phyloP scores from a whole-genome alignment of 805 yeast species.

The Zygotorulaspora chibaensis region DNA sequence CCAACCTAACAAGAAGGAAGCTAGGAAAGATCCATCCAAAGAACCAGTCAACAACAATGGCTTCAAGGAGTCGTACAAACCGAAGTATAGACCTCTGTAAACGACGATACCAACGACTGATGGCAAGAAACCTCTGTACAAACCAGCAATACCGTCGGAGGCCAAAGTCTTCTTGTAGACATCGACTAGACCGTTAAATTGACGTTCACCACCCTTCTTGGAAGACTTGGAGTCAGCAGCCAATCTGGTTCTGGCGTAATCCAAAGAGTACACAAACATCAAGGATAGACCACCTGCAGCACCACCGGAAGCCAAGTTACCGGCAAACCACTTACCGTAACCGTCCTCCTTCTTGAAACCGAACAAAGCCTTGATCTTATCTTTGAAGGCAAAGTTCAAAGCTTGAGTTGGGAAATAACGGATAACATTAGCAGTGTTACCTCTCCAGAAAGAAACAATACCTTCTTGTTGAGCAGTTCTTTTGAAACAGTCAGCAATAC shows the following conservation, averaged over 20 bases:
- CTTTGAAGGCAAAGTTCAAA: conserved; percentile 97
- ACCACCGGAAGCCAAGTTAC: conserved; percentile 99
- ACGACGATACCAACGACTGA: conserved; percentile 96
- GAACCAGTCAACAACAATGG: conserved; percentile 93
- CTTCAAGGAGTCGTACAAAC: conserved; percentile 94
- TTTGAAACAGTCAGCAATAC: conserved; percentile 90
- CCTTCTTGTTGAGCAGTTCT: conserved; percentile 96
- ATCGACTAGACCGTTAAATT: conserved; percentile 95
- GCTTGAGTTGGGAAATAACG: conserved; percentile 99
- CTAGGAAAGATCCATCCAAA: conserved; percentile 89
- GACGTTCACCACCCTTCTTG: conserved; percentile 84
- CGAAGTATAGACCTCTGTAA: conserved; percentile 99
- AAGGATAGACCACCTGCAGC: conserved; percentile 95
- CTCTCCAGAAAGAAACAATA: conserved; percentile 94
- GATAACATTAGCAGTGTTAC: conserved; percentile 98
- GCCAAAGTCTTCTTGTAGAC: conserved; percentile 95
- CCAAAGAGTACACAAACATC: conserved; percentile 92
- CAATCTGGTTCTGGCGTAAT: conserved; percentile 97
- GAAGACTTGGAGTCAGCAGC: conserved; percentile 96
- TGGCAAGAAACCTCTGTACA: conserved; percentile 99
- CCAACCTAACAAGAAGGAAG: conserved; percentile 97
- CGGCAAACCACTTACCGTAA: conserved; percentile 91
- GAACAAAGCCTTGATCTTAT: conserved; percentile 89
- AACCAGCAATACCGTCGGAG: conserved; percentile 96
- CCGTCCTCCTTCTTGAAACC: conserved; percentile 96